phyloP scores from a whole-genome alignment of 441 rosid species.

The Euphorbia schlechtendalii region DNA sequence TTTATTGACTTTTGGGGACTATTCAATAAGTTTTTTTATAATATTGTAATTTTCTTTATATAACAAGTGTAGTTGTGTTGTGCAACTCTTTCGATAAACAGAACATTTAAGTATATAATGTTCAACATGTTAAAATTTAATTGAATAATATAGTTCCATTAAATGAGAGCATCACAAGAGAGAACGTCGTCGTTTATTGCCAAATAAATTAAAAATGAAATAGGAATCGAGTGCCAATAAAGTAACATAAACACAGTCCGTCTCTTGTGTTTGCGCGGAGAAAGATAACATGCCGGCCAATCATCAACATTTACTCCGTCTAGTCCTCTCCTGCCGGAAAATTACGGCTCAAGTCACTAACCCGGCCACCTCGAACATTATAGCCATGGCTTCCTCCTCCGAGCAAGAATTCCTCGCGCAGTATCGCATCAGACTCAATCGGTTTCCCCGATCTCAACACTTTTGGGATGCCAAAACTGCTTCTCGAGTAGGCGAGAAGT shows the following conservation, averaged over 20 bases:
- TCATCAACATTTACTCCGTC: slow-evolving; percentile 52
- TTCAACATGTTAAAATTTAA: too few species aligned
- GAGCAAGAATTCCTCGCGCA: slow-evolving; percentile 55
- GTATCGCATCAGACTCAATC: slow-evolving; percentile 49
- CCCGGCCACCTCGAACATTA: slow-evolving; percentile 48
- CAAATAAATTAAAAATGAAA: too few species aligned
- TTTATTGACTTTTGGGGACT: too few species aligned
- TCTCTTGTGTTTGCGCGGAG: not conserved
- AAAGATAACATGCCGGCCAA: not conserved
- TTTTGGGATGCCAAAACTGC: slow-evolving; percentile 64
- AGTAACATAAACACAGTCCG: not conserved
- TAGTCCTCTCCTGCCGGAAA: slow-evolving; percentile 64
- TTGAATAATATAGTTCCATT: too few species aligned
- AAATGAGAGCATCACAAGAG: too few species aligned
- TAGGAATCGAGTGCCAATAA: not conserved
- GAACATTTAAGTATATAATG: too few species aligned
- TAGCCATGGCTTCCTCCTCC: slow-evolving; percentile 83
- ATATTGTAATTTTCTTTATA: too few species aligned
- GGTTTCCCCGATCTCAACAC: slow-evolving; percentile 41
- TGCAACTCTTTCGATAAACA: too few species aligned
- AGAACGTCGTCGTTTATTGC: too few species aligned
- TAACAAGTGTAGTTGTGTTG: too few species aligned
- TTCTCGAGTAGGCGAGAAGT: slow-evolving; percentile 71
- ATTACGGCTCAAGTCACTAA: slow-evolving; percentile 71
- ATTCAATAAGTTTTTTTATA: too few species aligned